Percentiles rank a stretch among this genome's conserved stretches.
Evolutionary conservation across 768 basidiomycete genomes (phyloP).

Genomic region (Suillus subalutaceus): DNA sequence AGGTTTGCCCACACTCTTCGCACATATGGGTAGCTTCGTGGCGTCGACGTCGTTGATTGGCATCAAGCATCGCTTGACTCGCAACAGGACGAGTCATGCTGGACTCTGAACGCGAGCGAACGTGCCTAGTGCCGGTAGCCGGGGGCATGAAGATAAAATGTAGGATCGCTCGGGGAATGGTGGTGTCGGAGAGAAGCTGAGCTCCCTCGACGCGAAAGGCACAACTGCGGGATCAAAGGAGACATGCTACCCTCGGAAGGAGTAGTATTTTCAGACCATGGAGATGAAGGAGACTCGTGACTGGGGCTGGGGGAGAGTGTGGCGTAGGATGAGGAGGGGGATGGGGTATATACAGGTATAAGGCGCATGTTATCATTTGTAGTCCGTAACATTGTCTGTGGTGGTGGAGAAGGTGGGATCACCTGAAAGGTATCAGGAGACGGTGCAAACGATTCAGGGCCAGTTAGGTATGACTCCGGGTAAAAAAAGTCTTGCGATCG

Average conservation of each 20-base stretch:
- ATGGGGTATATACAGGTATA: conserved; percentile 15
- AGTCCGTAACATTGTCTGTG: neutral
- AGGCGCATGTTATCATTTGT: neutral
- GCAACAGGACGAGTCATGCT: conserved; percentile 24
- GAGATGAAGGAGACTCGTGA: conserved; percentile 15
- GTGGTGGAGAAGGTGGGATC: neutral
- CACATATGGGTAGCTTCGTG: conserved; percentile 28
- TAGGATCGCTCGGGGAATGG: conserved; percentile 8
- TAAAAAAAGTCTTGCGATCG: neutral
- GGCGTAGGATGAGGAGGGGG: conserved; percentile 28
- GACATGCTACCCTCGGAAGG: conserved; percentile 10
- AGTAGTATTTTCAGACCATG: conserved; percentile 26
- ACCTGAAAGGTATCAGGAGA: conserved; percentile 14
- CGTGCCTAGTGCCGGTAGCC: conserved; percentile 7
- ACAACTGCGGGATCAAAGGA: conserved; percentile 6
- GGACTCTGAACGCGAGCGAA: conserved; percentile 24
- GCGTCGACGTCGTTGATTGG: conserved; percentile 33
- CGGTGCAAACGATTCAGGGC: neutral
- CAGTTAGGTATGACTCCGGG: conserved; percentile 11
- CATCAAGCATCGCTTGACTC: conserved; percentile 36
- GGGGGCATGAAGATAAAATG: conserved; percentile 5
- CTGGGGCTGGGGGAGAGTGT: conserved; percentile 28
- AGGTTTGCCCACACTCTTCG: conserved; percentile 24
- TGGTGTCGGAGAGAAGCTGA: neutral
- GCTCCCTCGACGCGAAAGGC: neutral